Percentiles rank a stretch among this genome's conserved stretches.
Conservation (phyloP, 345 rosid species). For the Citrus cavaleriei region DNA sequence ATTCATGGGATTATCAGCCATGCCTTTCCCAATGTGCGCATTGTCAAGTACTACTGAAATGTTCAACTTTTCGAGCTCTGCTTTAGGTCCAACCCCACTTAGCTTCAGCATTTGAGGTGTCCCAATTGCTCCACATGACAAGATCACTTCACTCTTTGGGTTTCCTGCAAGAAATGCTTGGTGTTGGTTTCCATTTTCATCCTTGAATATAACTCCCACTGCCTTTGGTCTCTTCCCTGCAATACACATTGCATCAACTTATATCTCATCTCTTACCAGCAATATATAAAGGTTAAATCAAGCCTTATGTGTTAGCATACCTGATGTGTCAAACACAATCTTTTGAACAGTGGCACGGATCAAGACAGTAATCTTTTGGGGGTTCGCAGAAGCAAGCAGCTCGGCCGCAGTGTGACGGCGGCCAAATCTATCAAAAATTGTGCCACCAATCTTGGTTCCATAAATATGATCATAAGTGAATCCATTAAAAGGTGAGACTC, state of each 20-base stretch:
- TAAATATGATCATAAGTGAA: conserved; percentile 80
- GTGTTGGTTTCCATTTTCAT: conserved; percentile 74
- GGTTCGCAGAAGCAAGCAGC: conserved; percentile 76
- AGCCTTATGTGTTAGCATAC: conserved; percentile 17
- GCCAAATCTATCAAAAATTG: conserved; percentile 81
- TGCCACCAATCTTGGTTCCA: conserved; percentile 97
- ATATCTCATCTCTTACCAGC: neutral
- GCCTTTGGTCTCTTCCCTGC: conserved; percentile 67
- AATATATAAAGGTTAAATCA: neutral
- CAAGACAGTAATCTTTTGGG: conserved; percentile 63
- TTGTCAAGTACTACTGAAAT: conserved; percentile 62
- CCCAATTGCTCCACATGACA: conserved; percentile 88
- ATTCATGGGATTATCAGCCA: conserved; percentile 97
- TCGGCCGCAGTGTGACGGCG: conserved; percentile 94
- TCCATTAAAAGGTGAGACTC: conserved; percentile 87
- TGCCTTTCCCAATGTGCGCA: conserved; percentile 73
- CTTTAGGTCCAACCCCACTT: conserved; percentile 87
- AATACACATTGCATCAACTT: neutral
- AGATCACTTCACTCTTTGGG: conserved; percentile 64
- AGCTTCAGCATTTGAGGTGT: conserved; percentile 84
- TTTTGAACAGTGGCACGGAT: conserved; percentile 77
- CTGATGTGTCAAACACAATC: conserved; percentile 62
- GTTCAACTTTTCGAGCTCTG: conserved; percentile 55
- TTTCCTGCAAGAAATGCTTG: conserved; percentile 51
- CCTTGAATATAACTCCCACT: conserved; percentile 75